A percentile compares a stretch with the other conserved stretches of the same genome.
Conservation (phyloP, 2,329 filamentous ascomycete species). For the Pezicula radicicola region DNA sequence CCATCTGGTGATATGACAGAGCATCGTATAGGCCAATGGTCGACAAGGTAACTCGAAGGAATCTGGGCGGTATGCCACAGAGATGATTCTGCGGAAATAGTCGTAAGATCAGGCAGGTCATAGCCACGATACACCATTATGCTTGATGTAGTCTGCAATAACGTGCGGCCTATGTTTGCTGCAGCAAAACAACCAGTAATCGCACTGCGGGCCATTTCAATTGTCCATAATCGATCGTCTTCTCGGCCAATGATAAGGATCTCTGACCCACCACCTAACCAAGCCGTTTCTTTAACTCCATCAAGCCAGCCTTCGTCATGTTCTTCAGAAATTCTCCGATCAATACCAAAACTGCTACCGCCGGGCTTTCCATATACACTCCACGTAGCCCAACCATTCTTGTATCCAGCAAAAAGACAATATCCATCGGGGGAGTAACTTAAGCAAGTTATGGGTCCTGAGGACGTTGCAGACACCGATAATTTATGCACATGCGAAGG, state of each 20-base stretch:
- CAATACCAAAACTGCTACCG: conserved; percentile 76
- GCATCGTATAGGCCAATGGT: conserved; percentile 90
- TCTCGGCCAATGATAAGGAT: conserved; percentile 69
- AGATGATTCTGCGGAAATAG: conserved; percentile 86
- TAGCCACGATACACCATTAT: conserved; percentile 94
- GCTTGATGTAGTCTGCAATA: conserved; percentile 83
- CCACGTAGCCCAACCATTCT: conserved; percentile 93
- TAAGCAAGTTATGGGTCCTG: conserved; percentile 71
- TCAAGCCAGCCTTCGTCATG: conserved; percentile 84
- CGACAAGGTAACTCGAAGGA: conserved; percentile 77
- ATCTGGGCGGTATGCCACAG: conserved; percentile 94
- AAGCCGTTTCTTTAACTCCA: conserved; percentile 73
- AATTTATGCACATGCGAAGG: conserved; percentile 75
- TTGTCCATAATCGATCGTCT: conserved; percentile 77
- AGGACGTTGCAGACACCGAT: conserved; percentile 62
- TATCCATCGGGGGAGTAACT: conserved; percentile 94
- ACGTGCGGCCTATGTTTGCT: conserved; percentile 83
- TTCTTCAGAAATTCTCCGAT: conserved; percentile 56
- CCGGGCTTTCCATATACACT: conserved; percentile 94
- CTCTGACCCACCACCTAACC: conserved; percentile 86
- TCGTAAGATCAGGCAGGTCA: conserved; percentile 84
- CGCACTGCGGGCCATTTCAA: conserved; percentile 95
- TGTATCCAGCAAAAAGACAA: conserved; percentile 90
- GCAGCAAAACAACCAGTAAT: conserved; percentile 88
- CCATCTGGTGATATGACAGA: conserved; percentile 89